These are phyloP conservation scores for Penicillium atrosanguineum DNA, from an alignment of 495 filamentous ascomycete species.

Conservation along the genomic window DNA sequence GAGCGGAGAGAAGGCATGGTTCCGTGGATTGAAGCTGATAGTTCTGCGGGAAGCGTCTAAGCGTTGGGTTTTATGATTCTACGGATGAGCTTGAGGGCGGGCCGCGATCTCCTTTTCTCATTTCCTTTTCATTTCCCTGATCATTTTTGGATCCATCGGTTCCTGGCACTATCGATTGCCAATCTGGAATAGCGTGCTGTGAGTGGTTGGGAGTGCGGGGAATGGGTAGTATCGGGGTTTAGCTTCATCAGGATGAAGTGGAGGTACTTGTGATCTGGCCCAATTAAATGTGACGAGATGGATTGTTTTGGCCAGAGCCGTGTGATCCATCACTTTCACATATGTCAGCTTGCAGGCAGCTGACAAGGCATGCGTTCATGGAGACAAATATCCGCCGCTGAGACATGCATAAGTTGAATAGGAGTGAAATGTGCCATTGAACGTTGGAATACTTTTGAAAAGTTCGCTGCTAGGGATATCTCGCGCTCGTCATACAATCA, in stretches of 20 bases:
- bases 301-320: neutral
- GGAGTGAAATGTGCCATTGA: neutral
- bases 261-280: neutral
- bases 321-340: constrained; percentile 5
- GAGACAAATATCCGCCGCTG: too few relatives aligned
- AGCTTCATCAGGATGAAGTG: constrained; percentile 2
- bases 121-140: constrained; percentile 11
- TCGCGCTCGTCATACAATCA: neutral
- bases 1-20: constrained; percentile 20
- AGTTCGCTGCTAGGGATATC: constrained; percentile 13
- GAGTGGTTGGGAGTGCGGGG: constrained; percentile 12
- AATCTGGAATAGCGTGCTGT: constrained; percentile 1
- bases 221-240: neutral
- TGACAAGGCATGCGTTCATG: too few relatives aligned
- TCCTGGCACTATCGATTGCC: constrained; percentile 24
- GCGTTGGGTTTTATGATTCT: neutral
- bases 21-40: neutral
- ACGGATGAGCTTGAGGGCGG: neutral
- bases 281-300: constrained; percentile 1
- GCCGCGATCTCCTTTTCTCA: constrained; percentile 7
- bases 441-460: neutral
- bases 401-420: neutral
- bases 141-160: constrained; percentile 13
- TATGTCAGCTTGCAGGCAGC: neutral
- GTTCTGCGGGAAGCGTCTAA: neutral